Percentiles rank a stretch among this genome's conserved stretches.
Conservation (phyloP, 306 rosid genomes). For the Prunus davidiana region DNA sequence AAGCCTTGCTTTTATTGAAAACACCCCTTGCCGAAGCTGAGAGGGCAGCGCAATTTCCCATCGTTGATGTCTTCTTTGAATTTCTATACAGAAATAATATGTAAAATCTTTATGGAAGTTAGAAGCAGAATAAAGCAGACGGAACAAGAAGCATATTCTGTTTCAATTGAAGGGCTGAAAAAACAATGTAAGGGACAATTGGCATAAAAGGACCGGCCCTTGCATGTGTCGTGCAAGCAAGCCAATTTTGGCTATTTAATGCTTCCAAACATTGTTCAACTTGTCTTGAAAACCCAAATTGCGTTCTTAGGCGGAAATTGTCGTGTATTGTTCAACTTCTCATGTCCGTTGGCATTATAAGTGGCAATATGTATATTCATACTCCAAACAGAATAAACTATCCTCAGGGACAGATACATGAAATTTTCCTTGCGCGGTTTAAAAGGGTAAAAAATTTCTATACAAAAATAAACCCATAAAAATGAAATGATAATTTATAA, state of each 20-base stretch:
- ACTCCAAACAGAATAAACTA: no score
- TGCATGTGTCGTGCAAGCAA: constrained; percentile 39
- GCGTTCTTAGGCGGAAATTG: background rate
- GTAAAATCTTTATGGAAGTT: constrained; percentile 7
- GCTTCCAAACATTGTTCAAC: constrained; percentile 28
- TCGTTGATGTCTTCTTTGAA: constrained; percentile 8
- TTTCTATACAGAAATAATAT: background rate
- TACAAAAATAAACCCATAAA: no score
- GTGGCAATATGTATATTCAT: no score
- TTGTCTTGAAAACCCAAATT: constrained; percentile 33
- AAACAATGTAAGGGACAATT: background rate
- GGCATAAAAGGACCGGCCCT: background rate
- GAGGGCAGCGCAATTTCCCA: constrained; percentile 35
- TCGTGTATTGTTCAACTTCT: background rate
- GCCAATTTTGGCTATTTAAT: constrained; percentile 2
- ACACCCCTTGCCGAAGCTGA: constrained; percentile 17
- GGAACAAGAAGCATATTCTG: constrained; percentile 30
- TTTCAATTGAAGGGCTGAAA: background rate
- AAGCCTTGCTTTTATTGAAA: constrained; percentile 26
- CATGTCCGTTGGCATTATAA: background rate
- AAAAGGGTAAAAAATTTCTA: no score
- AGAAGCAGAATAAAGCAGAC: constrained; percentile 4
- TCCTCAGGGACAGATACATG: no score
- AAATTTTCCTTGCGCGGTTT: no score
- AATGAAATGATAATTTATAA: no score